A percentile compares a stretch with the other conserved stretches of the same genome.
Conservation (phyloP, 2,329 filamentous ascomycete genomes). For the Colletotrichum sp. region DNA sequence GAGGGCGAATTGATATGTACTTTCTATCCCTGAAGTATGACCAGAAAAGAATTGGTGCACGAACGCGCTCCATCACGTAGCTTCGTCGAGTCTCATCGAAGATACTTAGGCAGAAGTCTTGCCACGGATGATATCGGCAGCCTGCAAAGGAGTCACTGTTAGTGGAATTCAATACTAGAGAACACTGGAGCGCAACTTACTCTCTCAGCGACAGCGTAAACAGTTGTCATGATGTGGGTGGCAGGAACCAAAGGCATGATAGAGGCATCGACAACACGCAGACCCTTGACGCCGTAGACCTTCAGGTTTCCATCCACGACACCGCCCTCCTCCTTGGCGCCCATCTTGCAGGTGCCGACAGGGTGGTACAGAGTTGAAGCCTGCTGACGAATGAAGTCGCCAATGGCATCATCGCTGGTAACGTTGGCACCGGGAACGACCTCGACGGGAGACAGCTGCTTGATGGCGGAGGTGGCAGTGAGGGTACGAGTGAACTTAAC, state of each 20-base stretch:
- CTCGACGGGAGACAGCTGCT: slow-evolving; percentile 4
- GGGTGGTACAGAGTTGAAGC: slow-evolving; percentile 36
- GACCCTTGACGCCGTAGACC: slow-evolving; percentile 32
- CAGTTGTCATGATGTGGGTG: slow-evolving; percentile 35
- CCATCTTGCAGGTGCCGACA: slow-evolving; percentile 39
- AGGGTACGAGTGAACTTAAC: slow-evolving; percentile 39
- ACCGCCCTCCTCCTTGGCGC: slow-evolving; percentile 32
- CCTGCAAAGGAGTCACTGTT: not conserved
- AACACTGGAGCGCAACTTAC: not conserved
- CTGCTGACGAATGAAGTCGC: slow-evolving; percentile 11
- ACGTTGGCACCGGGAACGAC: slow-evolving; percentile 13
- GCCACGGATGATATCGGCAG: slow-evolving; percentile 6
- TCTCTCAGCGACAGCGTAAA: slow-evolving; percentile 41
- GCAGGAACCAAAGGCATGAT: slow-evolving; percentile 33
- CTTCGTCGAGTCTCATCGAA: not conserved
- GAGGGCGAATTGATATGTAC: not conserved
- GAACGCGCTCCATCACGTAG: not conserved
- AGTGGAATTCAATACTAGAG: not conserved
- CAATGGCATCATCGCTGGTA: slow-evolving; percentile 8
- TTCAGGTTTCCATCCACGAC: slow-evolving; percentile 33
- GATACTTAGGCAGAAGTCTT: not conserved
- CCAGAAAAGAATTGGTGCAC: not conserved
- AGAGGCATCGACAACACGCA: slow-evolving; percentile 34
- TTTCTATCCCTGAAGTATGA: not conserved
- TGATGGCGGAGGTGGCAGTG: slow-evolving; percentile 11